Percentiles rank a stretch among this genome's conserved stretches.
Evolutionary conservation across 495 filamentous ascomycete species (phyloP).

Genomic region (Ramalina peruviana): DNA sequence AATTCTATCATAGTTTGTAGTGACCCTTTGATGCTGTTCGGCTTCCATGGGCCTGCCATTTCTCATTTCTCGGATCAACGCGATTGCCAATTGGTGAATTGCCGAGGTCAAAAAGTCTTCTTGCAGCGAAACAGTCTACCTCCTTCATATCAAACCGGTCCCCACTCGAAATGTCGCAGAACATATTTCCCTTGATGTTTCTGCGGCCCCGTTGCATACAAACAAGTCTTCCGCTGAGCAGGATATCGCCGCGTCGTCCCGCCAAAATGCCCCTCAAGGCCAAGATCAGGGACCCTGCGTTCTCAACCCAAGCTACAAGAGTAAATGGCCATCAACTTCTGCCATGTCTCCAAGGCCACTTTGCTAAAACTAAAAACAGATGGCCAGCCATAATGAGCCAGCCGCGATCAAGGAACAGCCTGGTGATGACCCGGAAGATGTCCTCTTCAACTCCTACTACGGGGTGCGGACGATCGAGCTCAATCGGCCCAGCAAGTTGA

Average conservation of each 20-base stretch:
- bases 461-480: slow-evolving; percentile 87
- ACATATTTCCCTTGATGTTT: slow-evolving; percentile 34
- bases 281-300: slow-evolving; percentile 54
- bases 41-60: background rate
- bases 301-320: slow-evolving; percentile 33
- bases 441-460: slow-evolving; percentile 76
- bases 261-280: slow-evolving; percentile 76
- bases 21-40: background rate
- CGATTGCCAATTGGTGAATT: background rate
- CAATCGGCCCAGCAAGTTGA: slow-evolving; percentile 80
- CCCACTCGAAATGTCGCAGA: background rate
- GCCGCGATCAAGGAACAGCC: slow-evolving; percentile 37
- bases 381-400: slow-evolving; percentile 35
- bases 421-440: slow-evolving; percentile 74
- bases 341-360: background rate
- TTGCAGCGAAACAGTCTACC: background rate
- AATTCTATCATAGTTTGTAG: background rate
- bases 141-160: too few species aligned
- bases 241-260: slow-evolving; percentile 34
- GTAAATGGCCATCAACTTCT: slow-evolving; percentile 19
- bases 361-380: slow-evolving; percentile 26
- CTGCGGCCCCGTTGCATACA: slow-evolving; percentile 32
- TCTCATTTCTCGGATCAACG: background rate
- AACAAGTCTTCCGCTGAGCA: slow-evolving; percentile 36
- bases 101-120: slow-evolving; percentile 4